Conservation (phyloP, 2,329 filamentous ascomycete species). For the Sclerotinia trifoliorum region DNA sequence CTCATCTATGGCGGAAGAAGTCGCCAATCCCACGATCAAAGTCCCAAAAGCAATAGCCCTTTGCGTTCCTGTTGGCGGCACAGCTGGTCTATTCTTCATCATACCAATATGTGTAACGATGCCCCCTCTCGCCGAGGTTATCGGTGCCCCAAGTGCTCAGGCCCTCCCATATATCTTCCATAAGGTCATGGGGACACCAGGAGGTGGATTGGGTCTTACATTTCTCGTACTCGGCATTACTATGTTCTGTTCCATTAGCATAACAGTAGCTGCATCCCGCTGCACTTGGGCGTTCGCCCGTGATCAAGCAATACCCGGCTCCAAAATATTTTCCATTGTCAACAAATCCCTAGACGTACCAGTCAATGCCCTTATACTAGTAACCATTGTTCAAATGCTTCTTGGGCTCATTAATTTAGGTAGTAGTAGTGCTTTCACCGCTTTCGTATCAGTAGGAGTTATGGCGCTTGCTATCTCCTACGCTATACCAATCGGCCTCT, state of each 20-base stretch:
- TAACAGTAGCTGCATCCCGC: slow-evolving; percentile 53
- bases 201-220: slow-evolving; percentile 48
- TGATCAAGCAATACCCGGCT: slow-evolving; percentile 66
- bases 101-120: slow-evolving; percentile 52
- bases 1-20: slow-evolving; percentile 61
- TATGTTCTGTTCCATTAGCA: slow-evolving; percentile 54
- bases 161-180: slow-evolving; percentile 52
- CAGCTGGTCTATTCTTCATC: slow-evolving; percentile 52
- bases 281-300: slow-evolving; percentile 68
- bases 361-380: slow-evolving; percentile 62
- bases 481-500: slow-evolving; percentile 70
- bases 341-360: slow-evolving; percentile 62
- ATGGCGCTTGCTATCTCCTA: slow-evolving; percentile 72
- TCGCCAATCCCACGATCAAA: slow-evolving; percentile 50
- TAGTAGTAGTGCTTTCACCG: slow-evolving; percentile 66
- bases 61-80: slow-evolving; percentile 49
- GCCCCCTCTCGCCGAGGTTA: slow-evolving; percentile 47
- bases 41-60: slow-evolving; percentile 49
- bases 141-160: slow-evolving; percentile 47
- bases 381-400: slow-evolving; percentile 59
- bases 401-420: slow-evolving; percentile 71
- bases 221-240: slow-evolving; percentile 51
- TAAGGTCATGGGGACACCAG: slow-evolving; percentile 49
- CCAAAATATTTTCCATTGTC: slow-evolving; percentile 58
- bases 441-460: slow-evolving; percentile 68